Evolutionary conservation across 495 filamentous ascomycete genomes (phyloP), one percentile per base, ranked within the genome.

Genomic region (Physcia stellaris): DNA sequence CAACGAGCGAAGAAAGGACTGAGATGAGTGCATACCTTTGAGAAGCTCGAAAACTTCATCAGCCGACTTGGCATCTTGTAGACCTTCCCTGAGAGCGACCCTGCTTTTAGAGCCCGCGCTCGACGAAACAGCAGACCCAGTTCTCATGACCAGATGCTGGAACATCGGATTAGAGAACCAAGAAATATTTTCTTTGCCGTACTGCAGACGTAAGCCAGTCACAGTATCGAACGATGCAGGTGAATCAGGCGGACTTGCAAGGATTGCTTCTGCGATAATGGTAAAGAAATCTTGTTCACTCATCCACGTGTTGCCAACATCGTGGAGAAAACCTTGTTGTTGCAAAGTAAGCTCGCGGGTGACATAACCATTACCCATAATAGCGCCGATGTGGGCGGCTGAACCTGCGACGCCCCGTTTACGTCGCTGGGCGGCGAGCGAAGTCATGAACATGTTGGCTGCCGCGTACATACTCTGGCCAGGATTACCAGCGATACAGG

Each of bases 321-420:
- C 2, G 18, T 21, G 10, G 42, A 13, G 21, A 24, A 24, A 19
- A 27, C 24, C 9, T 29, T 52, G 51, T 2, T 41, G n/a, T n/a
- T n/a, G n/a, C n/a, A n/a, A n/a, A 51, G 50, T 36, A 48, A 43
- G 13, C 35, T 54, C 53, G 46, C n/a, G n/a, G n/a, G n/a, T n/a
- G n/a, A 75, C 48, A 37, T 73, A 73, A 0, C 75, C 75, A 13
- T 68, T 56, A 1, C 73, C 75, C 13, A 70, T 62, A 23, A 79
- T 63, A 2, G 62, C 62, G 6, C 70, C 72, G 24, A 79, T 73
- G 39, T 75, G 62, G 38, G 78, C 57, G 2, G 64, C 64, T 5
- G 68, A 67, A 0, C 53, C 63, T 3, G 61, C 56, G 2, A 69
- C 18, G 2, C 58, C 53, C 24, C 48, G 46, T 12, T 41, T 39